These are phyloP conservation scores for Dothistroma septosporum DNA, from an alignment of 2,329 filamentous ascomycete species.

Conservation along the genomic window DNA sequence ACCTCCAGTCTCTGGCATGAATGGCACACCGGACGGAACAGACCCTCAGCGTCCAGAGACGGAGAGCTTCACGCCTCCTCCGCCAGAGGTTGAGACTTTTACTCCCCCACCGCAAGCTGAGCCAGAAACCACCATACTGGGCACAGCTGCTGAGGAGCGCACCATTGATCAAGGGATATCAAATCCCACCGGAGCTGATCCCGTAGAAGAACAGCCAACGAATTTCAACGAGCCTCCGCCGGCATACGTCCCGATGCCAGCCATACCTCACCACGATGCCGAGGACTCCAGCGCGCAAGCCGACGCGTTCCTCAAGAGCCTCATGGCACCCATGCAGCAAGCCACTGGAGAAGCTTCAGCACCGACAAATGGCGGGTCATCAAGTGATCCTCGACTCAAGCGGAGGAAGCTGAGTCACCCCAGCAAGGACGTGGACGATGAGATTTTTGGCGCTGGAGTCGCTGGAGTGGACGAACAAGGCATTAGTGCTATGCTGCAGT, in stretches of 20 bases:
- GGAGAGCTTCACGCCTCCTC: slow-evolving; percentile 55
- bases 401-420: slow-evolving; percentile 35
- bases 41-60: slow-evolving; percentile 37
- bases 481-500: slow-evolving; percentile 32
- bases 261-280: slow-evolving; percentile 8
- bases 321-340: slow-evolving; percentile 22
- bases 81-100: slow-evolving; percentile 78
- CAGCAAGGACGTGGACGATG: slow-evolving; percentile 27
- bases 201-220: slow-evolving; percentile 27
- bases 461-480: slow-evolving; percentile 33
- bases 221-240: slow-evolving; percentile 31
- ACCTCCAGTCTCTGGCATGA: slow-evolving; percentile 35
- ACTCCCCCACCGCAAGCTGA: slow-evolving; percentile 59
- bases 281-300: slow-evolving; percentile 14
- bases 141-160: slow-evolving; percentile 7
- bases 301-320: slow-evolving; percentile 28
- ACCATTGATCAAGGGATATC: slow-evolving; percentile 24
- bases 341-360: slow-evolving; percentile 27
- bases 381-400: slow-evolving; percentile 35
- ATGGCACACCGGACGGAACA: slow-evolving; percentile 17
- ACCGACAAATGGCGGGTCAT: slow-evolving; percentile 5
- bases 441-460: slow-evolving; percentile 29
- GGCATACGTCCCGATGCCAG: slow-evolving; percentile 26
- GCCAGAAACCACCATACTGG: slow-evolving; percentile 24
- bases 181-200: slow-evolving; percentile 41